Evolutionary conservation across 1,284 basidiomycete genomes (phyloP).

Genomic region (Inonotus obliquus): DNA sequence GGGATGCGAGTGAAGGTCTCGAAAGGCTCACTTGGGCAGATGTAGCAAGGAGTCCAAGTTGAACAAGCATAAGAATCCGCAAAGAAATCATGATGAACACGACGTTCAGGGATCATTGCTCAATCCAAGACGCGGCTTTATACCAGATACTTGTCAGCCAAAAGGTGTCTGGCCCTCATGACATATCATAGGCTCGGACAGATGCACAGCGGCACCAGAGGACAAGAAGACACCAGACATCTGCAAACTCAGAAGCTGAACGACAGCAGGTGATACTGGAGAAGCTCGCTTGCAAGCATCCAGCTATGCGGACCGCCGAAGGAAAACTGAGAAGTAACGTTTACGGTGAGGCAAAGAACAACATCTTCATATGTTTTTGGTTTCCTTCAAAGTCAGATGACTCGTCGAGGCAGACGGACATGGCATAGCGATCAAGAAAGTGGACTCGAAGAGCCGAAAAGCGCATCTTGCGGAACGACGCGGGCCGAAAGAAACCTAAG

Average conservation of each 20-base stretch:
- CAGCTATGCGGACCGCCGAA: neutral
- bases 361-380: neutral
- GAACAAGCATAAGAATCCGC: neutral
- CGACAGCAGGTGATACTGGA: neutral
- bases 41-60: neutral
- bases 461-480: neutral
- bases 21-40: neutral
- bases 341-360: neutral
- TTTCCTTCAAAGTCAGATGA: neutral
- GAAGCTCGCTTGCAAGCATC: neutral
- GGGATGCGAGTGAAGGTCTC: neutral
- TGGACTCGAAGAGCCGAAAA: neutral
- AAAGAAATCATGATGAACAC: neutral
- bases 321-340: neutral
- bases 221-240: neutral
- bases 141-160: neutral
- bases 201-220: neutral
- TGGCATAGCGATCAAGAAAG: neutral
- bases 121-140: neutral
- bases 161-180: neutral
- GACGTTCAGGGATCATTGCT: neutral
- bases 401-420: neutral
- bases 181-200: neutral
- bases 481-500: neutral
- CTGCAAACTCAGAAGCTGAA: neutral